Conservation (phyloP, 139 green algal genomes). For the Asterochloris erici region DNA sequence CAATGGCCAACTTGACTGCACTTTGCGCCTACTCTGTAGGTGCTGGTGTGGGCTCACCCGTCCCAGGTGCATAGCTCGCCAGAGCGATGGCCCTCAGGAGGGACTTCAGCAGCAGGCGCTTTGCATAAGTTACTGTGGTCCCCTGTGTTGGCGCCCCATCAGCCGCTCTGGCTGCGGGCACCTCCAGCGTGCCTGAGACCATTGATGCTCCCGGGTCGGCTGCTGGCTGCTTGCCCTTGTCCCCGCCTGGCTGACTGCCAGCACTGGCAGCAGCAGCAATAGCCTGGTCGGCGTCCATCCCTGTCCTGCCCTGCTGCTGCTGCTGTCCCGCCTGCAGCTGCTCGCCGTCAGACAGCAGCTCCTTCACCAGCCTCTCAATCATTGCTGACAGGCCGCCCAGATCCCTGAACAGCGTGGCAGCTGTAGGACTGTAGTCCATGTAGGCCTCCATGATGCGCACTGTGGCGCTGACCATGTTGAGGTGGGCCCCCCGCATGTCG, state of each 20-base stretch:
- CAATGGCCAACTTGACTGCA: too few species aligned
- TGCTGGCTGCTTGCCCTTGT: neutral
- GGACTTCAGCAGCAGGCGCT: slow-evolving; percentile 83
- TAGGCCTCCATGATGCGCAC: slow-evolving; percentile 63
- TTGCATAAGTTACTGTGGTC: slow-evolving; percentile 42
- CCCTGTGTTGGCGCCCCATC: neutral
- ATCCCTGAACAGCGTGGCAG: slow-evolving; percentile 76
- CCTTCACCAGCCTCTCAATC: slow-evolving; percentile 61
- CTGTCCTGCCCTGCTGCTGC: neutral
- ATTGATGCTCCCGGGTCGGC: neutral
- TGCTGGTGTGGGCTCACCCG: slow-evolving; percentile 24
- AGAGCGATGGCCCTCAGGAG: slow-evolving; percentile 83
- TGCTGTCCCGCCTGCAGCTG: neutral
- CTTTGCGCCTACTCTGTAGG: too few species aligned
- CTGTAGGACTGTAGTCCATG: slow-evolving; percentile 78
- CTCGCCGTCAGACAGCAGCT: slow-evolving; percentile 46
- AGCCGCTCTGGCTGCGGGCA: neutral
- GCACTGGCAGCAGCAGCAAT: neutral
- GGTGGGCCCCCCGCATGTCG: slow-evolving; percentile 52
- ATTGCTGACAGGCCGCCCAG: slow-evolving; percentile 72
- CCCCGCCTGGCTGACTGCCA: neutral
- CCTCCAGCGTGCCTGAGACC: slow-evolving; percentile 3
- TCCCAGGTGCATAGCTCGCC: slow-evolving; percentile 66
- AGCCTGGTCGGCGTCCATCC: neutral
- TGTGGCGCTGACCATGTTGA: slow-evolving; percentile 59